Evolutionary conservation across 495 filamentous ascomycete genomes (phyloP), one percentile per base, ranked within the genome.

Genomic region (Neurospora sp.): DNA sequence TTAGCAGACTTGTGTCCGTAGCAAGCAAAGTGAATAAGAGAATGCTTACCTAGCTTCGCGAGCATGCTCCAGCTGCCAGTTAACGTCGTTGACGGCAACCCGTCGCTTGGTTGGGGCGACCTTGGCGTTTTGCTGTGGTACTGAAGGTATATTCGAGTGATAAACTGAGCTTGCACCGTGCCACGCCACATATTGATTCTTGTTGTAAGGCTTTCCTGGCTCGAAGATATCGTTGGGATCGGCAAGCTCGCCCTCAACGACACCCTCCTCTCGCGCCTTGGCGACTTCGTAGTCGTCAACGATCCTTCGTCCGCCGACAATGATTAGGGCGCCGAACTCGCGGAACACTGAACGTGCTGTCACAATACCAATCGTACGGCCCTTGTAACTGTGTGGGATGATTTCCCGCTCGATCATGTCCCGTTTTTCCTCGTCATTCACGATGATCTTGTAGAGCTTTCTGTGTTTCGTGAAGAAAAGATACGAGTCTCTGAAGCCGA

Each of bases 401-500:
- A 99, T 89, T 35, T 96, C 91, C 69, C 96, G 92, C 49, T 94
- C 93, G 75, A 99, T 99, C 80, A 98, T 87, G 79, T 97, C 95
- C 71, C 90, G 92, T 83, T 97, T 98, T 75, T 94, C 93, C 23
- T 94, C 91, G 72, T 97, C 94, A 73, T 93, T 93, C 76, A 97
- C 91, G 76, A 97, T 96, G 78, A 98, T 96, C 84, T 98, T 98
- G 86, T 93, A 94, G 23, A 98, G 91, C 78, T 94, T 89, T 79
- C 91, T 92, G 84, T 98, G 95, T 80, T 97, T 97, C 77, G 95
- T 95, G 86, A 99, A 99, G 86, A 99, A 99, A 18, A 99, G 87
- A 80, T 99, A 99, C 73, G 93, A 96, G 83, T 99, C 96, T 72
- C 96, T 86, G 87, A 99, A 99, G 8, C 96, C 96, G 70, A 97